phyloP scores from a whole-genome alignment of 2,329 filamentous ascomycete genomes.

The Paradendryphiella salina region DNA sequence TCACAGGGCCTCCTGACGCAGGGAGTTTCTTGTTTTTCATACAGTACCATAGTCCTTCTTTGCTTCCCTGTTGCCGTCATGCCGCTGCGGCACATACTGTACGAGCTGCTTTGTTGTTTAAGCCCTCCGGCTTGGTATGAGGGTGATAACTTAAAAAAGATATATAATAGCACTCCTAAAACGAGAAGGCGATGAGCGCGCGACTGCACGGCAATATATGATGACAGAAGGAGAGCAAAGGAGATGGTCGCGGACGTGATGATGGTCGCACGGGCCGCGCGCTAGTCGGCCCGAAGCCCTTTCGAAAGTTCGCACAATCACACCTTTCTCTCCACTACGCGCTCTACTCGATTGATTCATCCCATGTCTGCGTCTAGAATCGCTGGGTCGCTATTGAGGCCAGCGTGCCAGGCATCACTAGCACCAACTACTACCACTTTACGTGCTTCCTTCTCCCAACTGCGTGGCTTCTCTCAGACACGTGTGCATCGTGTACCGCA shows the following conservation, averaged over 20 bases:
- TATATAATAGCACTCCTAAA: too few species aligned
- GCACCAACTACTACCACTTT: neutral
- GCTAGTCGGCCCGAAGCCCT: slow-evolving; percentile 15
- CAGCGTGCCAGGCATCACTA: slow-evolving; percentile 1
- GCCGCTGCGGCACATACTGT: too few species aligned
- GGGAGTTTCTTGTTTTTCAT: too few species aligned
- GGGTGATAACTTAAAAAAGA: too few species aligned
- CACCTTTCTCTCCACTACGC: slow-evolving; percentile 8
- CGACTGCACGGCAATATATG: too few species aligned
- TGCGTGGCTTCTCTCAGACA: slow-evolving; percentile 6
- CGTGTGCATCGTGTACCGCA: slow-evolving; percentile 10
- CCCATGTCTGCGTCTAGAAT: slow-evolving; percentile 14
- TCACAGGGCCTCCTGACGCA: too few species aligned
- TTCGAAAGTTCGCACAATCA: slow-evolving; percentile 12
- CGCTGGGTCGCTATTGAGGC: slow-evolving; percentile 9
- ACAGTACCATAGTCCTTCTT: too few species aligned
- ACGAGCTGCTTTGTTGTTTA: too few species aligned
- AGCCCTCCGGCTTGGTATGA: too few species aligned
- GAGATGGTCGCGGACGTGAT: neutral
- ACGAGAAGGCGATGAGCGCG: too few species aligned
- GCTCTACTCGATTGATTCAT: neutral
- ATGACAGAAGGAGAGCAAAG: neutral
- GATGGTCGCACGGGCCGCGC: slow-evolving; percentile 4
- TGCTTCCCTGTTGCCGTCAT: too few species aligned
- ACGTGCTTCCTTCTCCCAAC: slow-evolving; percentile 1